A percentile compares a stretch with the other conserved stretches of the same genome.
phyloP scores from a whole-genome alignment of 495 filamentous ascomycete species.

The Immersiella caudata region DNA sequence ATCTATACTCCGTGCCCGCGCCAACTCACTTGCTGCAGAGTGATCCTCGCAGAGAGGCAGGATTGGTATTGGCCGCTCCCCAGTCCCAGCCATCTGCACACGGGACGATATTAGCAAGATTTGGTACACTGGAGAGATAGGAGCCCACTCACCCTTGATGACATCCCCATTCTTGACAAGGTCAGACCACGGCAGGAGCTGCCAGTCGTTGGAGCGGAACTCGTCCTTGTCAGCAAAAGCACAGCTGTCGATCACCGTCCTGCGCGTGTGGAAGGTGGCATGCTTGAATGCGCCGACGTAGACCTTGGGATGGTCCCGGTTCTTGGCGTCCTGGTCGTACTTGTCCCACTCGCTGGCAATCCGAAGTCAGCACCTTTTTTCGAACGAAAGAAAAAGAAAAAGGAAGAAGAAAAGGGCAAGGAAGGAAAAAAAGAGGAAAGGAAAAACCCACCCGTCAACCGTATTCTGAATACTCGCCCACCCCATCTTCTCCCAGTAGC shows the following conservation, averaged over 20 bases:
- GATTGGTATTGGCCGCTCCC: slow-evolving; percentile 9
- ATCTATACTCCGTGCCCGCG: not conserved
- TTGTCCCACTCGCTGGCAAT: slow-evolving; percentile 6
- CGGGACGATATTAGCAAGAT: not conserved
- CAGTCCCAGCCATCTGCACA: slow-evolving; percentile 5
- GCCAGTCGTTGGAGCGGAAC: slow-evolving; percentile 12
- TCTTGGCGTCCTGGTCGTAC: slow-evolving; percentile 12
- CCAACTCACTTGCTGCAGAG: slow-evolving; percentile 9
- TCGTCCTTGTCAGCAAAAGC: slow-evolving; percentile 10
- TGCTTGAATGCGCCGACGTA: slow-evolving; percentile 10
- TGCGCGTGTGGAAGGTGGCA: slow-evolving; percentile 6
- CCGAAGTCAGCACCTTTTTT: not conserved
- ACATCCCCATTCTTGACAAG: slow-evolving; percentile 8
- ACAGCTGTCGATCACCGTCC: slow-evolving; percentile 8
- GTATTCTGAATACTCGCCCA: slow-evolving; percentile 8
- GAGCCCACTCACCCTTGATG: slow-evolving; percentile 11
- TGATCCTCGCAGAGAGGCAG: slow-evolving; percentile 10
- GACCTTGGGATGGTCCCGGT: slow-evolving; percentile 12
- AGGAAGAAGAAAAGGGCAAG: too few relatives aligned
- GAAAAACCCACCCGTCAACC: not conserved
- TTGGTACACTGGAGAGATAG: slow-evolving; percentile 1
- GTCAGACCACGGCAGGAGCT: slow-evolving; percentile 11
- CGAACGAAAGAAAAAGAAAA: not conserved
- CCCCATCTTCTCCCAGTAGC: slow-evolving; percentile 9
- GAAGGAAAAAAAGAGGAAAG: not conserved